A percentile compares a stretch with the other conserved stretches of the same genome.
phyloP scores from a whole-genome alignment of 177 flowering plant species.

The Vitis hybrid region DNA sequence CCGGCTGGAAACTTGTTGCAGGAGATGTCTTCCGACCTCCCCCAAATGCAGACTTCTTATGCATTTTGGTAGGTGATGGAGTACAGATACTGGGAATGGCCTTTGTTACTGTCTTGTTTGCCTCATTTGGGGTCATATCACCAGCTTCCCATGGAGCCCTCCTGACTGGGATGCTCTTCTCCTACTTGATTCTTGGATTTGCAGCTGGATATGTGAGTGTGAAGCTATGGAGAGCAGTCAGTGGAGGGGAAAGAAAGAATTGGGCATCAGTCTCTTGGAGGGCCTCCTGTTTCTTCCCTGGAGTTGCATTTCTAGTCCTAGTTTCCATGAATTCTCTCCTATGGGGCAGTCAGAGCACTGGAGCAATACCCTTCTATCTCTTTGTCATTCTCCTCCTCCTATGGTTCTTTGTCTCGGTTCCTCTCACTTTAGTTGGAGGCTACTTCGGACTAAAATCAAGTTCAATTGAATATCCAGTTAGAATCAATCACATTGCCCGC shows the following conservation, averaged over 20 bases:
- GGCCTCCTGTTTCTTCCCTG: slow-evolving; percentile 26
- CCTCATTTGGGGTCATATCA: slow-evolving; percentile 30
- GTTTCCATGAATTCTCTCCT: slow-evolving; percentile 21
- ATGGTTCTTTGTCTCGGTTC: too few relatives aligned
- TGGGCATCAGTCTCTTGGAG: slow-evolving; percentile 26
- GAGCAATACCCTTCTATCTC: slow-evolving; percentile 5
- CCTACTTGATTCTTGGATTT: slow-evolving; percentile 23
- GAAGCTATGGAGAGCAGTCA: slow-evolving; percentile 19
- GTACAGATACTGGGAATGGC: slow-evolving; percentile 27
- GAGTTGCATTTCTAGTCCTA: slow-evolving; percentile 19
- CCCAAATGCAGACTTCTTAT: slow-evolving; percentile 6
- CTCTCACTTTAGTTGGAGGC: too few relatives aligned
- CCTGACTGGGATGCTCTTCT: slow-evolving; percentile 26
- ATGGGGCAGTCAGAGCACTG: slow-evolving; percentile 25
- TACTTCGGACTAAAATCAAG: too few relatives aligned
- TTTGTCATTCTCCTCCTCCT: too few relatives aligned
- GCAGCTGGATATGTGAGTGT: slow-evolving; percentile 26
- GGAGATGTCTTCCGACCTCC: neutral
- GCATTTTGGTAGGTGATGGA: slow-evolving; percentile 23
- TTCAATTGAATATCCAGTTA: too few relatives aligned
- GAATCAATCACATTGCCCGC: slow-evolving; percentile 2
- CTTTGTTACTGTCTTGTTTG: slow-evolving; percentile 21
- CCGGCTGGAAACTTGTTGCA: too few relatives aligned
- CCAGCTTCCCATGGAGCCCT: slow-evolving; percentile 27
- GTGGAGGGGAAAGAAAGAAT: slow-evolving; percentile 7